Percentiles rank a stretch among this genome's conserved stretches.
These are phyloP conservation scores for Mortierella sp. DNA, from an alignment of 371 early-diverging fungal species.

Conservation along the genomic window DNA sequence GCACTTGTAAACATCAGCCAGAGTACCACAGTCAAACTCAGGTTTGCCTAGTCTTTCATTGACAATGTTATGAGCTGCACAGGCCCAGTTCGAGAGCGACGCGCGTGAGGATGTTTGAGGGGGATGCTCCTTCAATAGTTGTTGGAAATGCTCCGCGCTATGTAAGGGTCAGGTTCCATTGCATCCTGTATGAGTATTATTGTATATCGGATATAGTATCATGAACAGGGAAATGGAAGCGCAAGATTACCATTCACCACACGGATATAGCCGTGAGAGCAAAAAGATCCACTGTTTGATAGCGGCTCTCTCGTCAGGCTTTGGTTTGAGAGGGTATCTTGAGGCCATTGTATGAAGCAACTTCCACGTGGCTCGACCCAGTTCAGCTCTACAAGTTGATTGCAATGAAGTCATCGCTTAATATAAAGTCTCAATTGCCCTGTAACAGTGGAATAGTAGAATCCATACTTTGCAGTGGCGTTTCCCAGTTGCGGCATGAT, in stretches of 20 bases:
- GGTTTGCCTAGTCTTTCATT: slow-evolving; percentile 92
- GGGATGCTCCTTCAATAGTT: slow-evolving; percentile 85
- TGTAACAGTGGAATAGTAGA: not conserved
- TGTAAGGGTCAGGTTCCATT: not conserved
- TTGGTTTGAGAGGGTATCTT: slow-evolving; percentile 92
- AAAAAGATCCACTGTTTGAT: slow-evolving; percentile 85
- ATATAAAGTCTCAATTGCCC: not conserved
- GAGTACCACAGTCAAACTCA: slow-evolving; percentile 88
- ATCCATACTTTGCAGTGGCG: slow-evolving; percentile 77
- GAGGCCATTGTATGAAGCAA: slow-evolving; percentile 98
- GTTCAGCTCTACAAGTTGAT: slow-evolving; percentile 73
- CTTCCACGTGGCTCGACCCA: slow-evolving; percentile 88
- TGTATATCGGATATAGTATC: not conserved
- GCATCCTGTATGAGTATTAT: not conserved
- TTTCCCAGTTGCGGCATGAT: slow-evolving; percentile 89
- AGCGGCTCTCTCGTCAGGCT: slow-evolving; percentile 83
- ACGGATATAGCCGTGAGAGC: slow-evolving; percentile 95
- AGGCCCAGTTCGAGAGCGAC: slow-evolving; percentile 92
- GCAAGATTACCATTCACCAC: slow-evolving; percentile 93
- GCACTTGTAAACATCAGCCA: slow-evolving; percentile 91
- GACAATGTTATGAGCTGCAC: slow-evolving; percentile 96
- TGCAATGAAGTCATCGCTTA: not conserved
- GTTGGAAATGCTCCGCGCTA: slow-evolving; percentile 91
- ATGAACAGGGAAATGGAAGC: not conserved
- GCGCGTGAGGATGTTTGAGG: slow-evolving; percentile 84